Percentiles rank a stretch among this genome's conserved stretches.
Evolutionary conservation across 2,329 filamentous ascomycete species (phyloP).

Genomic region (Fusarium setosum): DNA sequence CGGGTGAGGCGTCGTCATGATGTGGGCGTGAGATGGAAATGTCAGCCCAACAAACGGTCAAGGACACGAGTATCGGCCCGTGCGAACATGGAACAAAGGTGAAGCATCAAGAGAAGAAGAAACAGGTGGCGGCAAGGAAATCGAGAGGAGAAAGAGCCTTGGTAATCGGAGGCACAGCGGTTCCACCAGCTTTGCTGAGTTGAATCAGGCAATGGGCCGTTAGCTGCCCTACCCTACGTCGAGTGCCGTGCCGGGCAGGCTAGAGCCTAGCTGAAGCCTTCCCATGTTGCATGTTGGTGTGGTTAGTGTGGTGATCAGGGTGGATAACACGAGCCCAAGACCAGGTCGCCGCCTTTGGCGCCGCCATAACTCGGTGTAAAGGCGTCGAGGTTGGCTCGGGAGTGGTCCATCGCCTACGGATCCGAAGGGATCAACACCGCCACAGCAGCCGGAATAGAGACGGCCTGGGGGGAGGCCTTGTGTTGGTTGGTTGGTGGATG

Average conservation of each 20-base stretch:
- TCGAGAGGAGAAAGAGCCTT: slow-evolving; percentile 2
- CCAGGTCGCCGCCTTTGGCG: slow-evolving; percentile 22
- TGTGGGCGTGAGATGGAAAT: slow-evolving; percentile 11
- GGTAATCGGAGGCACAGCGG: slow-evolving; percentile 19
- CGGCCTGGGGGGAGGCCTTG: neutral
- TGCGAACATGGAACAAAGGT: slow-evolving; percentile 13
- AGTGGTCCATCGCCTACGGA: slow-evolving; percentile 4
- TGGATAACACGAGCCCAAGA: slow-evolving; percentile 28
- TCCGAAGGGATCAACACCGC: slow-evolving; percentile 13
- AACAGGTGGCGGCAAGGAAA: neutral
- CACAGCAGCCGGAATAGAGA: slow-evolving; percentile 12
- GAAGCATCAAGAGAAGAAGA: slow-evolving; percentile 4
- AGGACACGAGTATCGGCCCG: slow-evolving; percentile 17
- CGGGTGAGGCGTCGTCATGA: slow-evolving; percentile 36
- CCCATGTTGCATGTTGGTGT: slow-evolving; percentile 26
- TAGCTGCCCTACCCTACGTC: slow-evolving; percentile 1
- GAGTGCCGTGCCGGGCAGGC: neutral
- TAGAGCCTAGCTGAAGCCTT: slow-evolving; percentile 28
- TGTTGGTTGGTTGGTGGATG: neutral
- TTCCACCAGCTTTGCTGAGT: slow-evolving; percentile 1
- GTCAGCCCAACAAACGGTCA: slow-evolving; percentile 31
- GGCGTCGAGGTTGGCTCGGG: neutral
- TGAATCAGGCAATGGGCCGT: slow-evolving; percentile 17
- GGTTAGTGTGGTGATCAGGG: slow-evolving; percentile 30
- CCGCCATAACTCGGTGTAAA: slow-evolving; percentile 19